phyloP scores from a whole-genome alignment of 106 monocot species.

The Allium cepa region DNA sequence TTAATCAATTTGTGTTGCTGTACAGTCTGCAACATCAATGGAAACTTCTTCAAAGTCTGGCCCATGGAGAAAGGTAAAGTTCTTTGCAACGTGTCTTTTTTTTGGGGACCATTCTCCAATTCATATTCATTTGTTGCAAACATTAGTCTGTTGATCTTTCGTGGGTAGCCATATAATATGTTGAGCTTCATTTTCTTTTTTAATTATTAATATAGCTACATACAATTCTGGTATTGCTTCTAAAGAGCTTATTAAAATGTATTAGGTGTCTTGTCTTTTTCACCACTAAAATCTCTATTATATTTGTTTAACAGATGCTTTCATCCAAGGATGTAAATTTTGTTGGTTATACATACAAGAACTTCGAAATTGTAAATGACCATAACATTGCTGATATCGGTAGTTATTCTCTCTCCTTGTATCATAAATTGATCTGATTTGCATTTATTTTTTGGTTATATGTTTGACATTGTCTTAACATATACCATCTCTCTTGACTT shows the following conservation, averaged over 20 bases:
- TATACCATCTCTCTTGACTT: background rate
- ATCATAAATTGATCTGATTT: too few species aligned
- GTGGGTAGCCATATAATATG: too few species aligned
- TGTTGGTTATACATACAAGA: conserved; percentile 59
- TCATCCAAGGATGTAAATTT: conserved; percentile 55
- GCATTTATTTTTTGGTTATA: background rate
- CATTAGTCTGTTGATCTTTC: too few species aligned
- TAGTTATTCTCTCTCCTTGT: conserved; percentile 3
- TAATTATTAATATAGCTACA: background rate
- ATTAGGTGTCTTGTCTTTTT: background rate
- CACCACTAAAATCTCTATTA: background rate
- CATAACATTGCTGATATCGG: conserved; percentile 42
- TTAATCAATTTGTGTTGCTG: conserved; percentile 1
- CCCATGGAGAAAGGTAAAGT: conserved; percentile 46
- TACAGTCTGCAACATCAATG: conserved; percentile 29
- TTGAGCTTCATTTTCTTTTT: background rate
- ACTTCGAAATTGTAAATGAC: conserved; percentile 50
- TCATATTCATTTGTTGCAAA: too few species aligned
- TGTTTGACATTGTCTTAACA: background rate
- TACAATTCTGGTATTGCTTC: background rate
- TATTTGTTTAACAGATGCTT: conserved; percentile 38
- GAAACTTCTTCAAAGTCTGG: conserved; percentile 54
- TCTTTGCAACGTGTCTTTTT: background rate
- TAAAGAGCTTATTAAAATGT: background rate
- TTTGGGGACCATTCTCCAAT: too few species aligned